Conservation (phyloP, 176 grass and related monocot genomes). For the Juncus inflexus region DNA sequence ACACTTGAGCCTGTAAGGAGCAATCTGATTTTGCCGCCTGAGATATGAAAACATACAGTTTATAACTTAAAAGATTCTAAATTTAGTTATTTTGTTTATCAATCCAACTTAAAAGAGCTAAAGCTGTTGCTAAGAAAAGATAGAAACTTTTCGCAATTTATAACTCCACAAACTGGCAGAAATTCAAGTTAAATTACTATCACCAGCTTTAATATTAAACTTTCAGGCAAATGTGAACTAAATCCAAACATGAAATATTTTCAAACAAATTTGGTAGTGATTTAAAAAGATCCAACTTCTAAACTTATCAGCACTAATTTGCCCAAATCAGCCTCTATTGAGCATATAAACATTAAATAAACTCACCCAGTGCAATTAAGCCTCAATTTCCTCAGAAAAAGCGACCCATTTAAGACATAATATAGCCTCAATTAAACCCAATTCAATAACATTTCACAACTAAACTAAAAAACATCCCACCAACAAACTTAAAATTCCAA, state of each 20-base stretch:
- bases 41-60: slow-evolving; percentile 27
- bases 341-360: too few species aligned
- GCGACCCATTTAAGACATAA: not conserved
- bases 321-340: too few species aligned
- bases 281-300: not conserved
- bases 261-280: not conserved
- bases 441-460: too few species aligned
- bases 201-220: too few species aligned
- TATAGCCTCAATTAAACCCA: too few species aligned
- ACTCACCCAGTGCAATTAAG: not conserved
- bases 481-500: not conserved
- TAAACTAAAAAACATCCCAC: too few species aligned
- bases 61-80: slow-evolving; percentile 4
- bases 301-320: too few species aligned
- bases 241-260: not conserved
- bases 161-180: not conserved
- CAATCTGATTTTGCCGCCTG: slow-evolving; percentile 84
- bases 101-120: not conserved
- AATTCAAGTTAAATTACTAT: too few species aligned
- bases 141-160: not conserved
- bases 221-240: too few species aligned
- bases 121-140: not conserved
- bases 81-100: not conserved
- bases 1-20: slow-evolving; percentile 89
- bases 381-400: not conserved